Base-by-base conservation (phyloP, 257 asterid genomes). In the Nicotiana obtusifolia region DNA sequence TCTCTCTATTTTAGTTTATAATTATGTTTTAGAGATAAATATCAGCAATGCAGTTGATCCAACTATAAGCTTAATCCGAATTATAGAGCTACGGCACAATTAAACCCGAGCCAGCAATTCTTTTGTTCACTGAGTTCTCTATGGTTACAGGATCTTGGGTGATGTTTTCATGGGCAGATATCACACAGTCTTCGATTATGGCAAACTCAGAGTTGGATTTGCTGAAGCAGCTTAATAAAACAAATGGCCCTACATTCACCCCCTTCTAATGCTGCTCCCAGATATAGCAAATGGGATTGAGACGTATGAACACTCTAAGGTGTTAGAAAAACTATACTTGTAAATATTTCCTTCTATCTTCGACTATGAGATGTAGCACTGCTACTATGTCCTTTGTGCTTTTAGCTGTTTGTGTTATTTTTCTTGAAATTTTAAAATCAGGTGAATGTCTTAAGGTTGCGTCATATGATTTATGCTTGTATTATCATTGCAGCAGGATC, bases 141-240 rank as follows among this genome's bases (percentile, higher is more conserved):
- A 49, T 75, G 62, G 9, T 84, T 44, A 83, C 91, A 92, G 97
- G 97, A 91, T 92, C 71, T 81, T 91, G 93, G 95, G 97, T 87
- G 95, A 92, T 77, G 86, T 93, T 85, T 93, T 93, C 81, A 93
- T 93, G 97, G 97, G 97, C 10, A 90, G 91, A 7, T 93, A 93
- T 87, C 97, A 93, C 87, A 93, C 92, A 0, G 96, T 93, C 75
- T 93, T 93, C 53, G 97, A 93, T 69, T 88, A 60, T 77, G 96
- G 93, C 17, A 90, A 90, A 33, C 78, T 80, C 56, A 86, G 91
- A 83, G 92, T 93, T 30, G 97, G 97, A 35, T 93, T 93, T 84
- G 96, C 97, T 44, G 97, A 91, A 82, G 97, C 97, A 47, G 93
- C 95, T 44, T 92, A 87, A 86, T 61, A 56, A 26, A 75, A 49